These are phyloP conservation scores for Pseudocercospora fuligena DNA, from an alignment of 2,329 filamentous ascomycete genomes.

Conservation along the genomic window DNA sequence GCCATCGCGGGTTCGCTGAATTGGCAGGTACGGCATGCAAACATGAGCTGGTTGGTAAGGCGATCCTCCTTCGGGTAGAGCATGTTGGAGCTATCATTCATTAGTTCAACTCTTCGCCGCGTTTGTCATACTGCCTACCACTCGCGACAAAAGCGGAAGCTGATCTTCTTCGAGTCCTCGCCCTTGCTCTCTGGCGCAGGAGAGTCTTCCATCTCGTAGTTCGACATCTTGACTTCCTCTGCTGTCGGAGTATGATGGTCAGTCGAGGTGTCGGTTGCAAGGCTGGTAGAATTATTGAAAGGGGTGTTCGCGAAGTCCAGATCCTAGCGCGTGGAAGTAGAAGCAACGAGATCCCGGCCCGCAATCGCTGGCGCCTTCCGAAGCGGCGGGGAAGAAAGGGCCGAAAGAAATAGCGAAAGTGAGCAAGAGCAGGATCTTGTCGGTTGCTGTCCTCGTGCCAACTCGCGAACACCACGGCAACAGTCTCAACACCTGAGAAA, in stretches of 20 bases:
- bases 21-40: slow-evolving; percentile 93
- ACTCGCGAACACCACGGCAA: slow-evolving; percentile 5
- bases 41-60: slow-evolving; percentile 81
- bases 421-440: neutral
- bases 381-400: neutral
- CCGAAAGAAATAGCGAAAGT: slow-evolving; percentile 4
- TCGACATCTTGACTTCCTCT: slow-evolving; percentile 26
- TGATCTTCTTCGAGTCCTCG: slow-evolving; percentile 72
- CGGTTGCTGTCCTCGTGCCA: slow-evolving; percentile 4
- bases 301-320: slow-evolving; percentile 2
- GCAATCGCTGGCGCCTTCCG: neutral
- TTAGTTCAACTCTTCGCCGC: slow-evolving; percentile 17
- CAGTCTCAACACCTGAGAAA: slow-evolving; percentile 1
- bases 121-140: slow-evolving; percentile 59
- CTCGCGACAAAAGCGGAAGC: slow-evolving; percentile 97
- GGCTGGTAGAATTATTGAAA: neutral
- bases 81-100: slow-evolving; percentile 77
- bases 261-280: slow-evolving; percentile 4
- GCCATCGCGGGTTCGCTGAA: slow-evolving; percentile 86
- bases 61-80: slow-evolving; percentile 96
- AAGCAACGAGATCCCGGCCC: neutral
- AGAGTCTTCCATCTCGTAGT: slow-evolving; percentile 44
- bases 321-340: neutral
- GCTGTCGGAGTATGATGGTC: neutral
- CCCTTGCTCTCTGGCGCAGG: slow-evolving; percentile 39